A percentile compares a stretch with the other conserved stretches of the same genome.
phyloP scores from a whole-genome alignment of 345 rosid species.

The Brassica nigra region DNA sequence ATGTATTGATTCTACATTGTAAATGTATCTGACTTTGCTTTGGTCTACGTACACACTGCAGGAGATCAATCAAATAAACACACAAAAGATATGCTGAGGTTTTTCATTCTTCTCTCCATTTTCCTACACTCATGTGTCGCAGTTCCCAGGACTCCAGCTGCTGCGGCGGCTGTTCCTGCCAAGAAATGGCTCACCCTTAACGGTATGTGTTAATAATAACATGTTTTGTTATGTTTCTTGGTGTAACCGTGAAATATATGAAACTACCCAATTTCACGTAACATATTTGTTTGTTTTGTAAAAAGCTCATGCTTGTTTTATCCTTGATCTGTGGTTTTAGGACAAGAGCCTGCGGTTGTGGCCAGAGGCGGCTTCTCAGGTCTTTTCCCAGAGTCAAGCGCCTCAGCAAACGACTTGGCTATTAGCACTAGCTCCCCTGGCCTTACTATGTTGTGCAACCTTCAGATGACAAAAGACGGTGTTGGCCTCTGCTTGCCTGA shows the following conservation, averaged over 20 bases:
- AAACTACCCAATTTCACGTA: no score
- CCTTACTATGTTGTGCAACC: conserved; percentile 58
- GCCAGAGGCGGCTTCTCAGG: conserved; percentile 91
- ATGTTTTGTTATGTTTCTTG: no score
- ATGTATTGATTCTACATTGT: not conserved
- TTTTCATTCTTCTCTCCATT: conserved; percentile 47
- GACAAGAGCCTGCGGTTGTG: conserved; percentile 60
- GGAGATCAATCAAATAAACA: conserved; percentile 17
- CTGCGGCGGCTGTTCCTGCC: conserved; percentile 15
- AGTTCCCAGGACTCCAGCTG: conserved; percentile 12
- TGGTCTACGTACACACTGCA: conserved; percentile 25
- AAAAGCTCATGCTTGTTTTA: not conserved
- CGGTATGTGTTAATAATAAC: not conserved
- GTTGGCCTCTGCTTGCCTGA: conserved; percentile 66
- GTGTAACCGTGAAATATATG: no score
- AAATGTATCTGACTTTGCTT: not conserved
- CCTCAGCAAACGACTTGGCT: conserved; percentile 49
- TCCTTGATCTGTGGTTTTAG: conserved; percentile 37
- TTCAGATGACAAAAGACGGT: conserved; percentile 74
- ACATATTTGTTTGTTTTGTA: no score
- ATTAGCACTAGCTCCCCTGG: conserved; percentile 35
- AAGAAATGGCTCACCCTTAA: conserved; percentile 60
- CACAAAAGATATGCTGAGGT: conserved; percentile 51
- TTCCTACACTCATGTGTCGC: conserved; percentile 47
- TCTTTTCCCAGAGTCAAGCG: conserved; percentile 67